Evolutionary conservation across 2,329 filamentous ascomycete species (phyloP), one percentile per base, ranked within the genome.

Genomic region (Aspergillus versicolor): DNA sequence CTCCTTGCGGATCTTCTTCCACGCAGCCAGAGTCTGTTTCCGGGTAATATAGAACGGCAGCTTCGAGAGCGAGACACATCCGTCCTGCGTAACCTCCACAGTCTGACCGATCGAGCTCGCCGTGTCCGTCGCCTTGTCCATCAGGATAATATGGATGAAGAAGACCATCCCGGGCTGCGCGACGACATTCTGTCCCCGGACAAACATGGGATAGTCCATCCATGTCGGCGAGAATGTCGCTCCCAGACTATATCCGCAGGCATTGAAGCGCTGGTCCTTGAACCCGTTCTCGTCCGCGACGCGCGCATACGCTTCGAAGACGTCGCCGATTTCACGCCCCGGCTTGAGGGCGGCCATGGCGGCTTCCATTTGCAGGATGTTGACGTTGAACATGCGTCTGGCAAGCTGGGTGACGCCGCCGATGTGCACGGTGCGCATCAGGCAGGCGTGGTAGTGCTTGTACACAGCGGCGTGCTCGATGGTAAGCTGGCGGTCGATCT

Each of bases 141-240:
- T 72, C 37, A 72, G 60, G 48, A 72, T 72, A 22, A 72, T 72
- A 57, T 72, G 69, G 34, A 72, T 71, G 51, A 72, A 72, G 56
- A 69, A 72, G 9, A 72, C 65, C 69, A 72, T 72, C 4, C 67
- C 67, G n/a, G 50, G 40, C 60, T 65, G 54, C 12, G 63, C 67
- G n/a, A 62, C 47, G 4, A 64, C 60, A n/a, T 61, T 45, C 48
- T 64, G 60, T 2, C 62, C 58, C 5, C 60, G 58, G n/a, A 64
- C 60, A 46, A 64, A 64, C 60, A 64, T 64, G 2, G 60, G 62
- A 15, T 61, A 64, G 21, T 64, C 62, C 60, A 64, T 64, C 62
- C 60, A 64, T 2, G 60, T 64, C 21, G 62, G 62, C 5, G 67
- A 57, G 48, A 70, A 70, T 3, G 67, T 70, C 8, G 67, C 67